These are phyloP conservation scores for Bigelowiella natans DNA, from an alignment of 78 protist species.

Conservation along the genomic window DNA sequence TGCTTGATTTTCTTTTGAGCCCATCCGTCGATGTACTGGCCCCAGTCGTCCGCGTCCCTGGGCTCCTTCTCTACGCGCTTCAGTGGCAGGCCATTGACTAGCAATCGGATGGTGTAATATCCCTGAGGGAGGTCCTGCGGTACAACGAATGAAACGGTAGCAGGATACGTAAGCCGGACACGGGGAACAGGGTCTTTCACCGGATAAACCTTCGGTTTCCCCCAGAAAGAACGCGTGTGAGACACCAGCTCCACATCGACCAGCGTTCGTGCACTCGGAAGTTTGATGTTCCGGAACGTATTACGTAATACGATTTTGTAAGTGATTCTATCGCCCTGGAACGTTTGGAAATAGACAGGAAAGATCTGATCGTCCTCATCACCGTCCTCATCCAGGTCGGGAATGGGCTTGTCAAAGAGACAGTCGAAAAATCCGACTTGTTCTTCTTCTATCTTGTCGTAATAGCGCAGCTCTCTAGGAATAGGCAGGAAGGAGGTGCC, in stretches of 20 bases:
- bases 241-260: background rate
- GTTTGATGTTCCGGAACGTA: background rate
- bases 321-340: background rate
- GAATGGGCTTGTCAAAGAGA: no score
- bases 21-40: no score
- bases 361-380: no score
- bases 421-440: no score
- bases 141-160: background rate
- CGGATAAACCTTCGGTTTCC: background rate
- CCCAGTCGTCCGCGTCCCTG: no score
- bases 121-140: background rate
- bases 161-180: background rate
- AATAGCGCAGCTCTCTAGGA: background rate
- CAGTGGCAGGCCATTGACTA: background rate
- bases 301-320: background rate
- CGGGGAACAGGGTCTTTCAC: background rate
- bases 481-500: background rate
- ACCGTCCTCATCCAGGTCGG: no score
- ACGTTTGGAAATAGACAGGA: no score
- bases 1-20: background rate
- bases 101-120: background rate
- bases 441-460: no score
- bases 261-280: background rate
- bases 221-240: background rate
- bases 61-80: background rate